Evolutionary conservation across 768 basidiomycete genomes (phyloP).

Genomic region (Chiua virens): DNA sequence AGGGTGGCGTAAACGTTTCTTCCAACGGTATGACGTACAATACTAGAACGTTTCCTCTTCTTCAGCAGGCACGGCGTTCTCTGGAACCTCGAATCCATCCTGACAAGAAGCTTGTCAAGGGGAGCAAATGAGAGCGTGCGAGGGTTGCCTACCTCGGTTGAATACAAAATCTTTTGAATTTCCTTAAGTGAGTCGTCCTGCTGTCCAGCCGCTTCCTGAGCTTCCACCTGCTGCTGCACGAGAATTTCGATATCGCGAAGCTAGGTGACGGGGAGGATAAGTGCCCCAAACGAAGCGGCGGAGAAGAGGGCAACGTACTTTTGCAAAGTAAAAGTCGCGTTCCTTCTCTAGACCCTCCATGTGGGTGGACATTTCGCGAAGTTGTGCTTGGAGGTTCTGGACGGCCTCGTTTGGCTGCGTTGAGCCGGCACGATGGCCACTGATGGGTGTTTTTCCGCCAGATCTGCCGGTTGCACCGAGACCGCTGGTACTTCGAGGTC

Average conservation of each 20-base stretch:
- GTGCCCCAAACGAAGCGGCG: slow-evolving; percentile 1
- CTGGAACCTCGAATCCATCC: slow-evolving; percentile 95
- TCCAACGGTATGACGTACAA: slow-evolving; percentile 16
- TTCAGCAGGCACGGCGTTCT: slow-evolving; percentile 51
- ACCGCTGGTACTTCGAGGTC: slow-evolving; percentile 40
- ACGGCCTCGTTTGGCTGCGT: slow-evolving; percentile 68
- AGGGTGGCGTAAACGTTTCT: slow-evolving; percentile 8
- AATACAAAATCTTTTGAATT: slow-evolving; percentile 92
- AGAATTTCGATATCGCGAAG: slow-evolving; percentile 95
- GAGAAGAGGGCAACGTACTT: slow-evolving; percentile 51
- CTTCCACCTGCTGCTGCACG: slow-evolving; percentile 77
- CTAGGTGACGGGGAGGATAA: slow-evolving; percentile 40
- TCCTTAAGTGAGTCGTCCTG: slow-evolving; percentile 64
- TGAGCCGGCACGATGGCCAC: slow-evolving; percentile 66
- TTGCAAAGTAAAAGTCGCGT: slow-evolving; percentile 97
- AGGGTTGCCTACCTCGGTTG: slow-evolving; percentile 75
- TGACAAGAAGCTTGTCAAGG: slow-evolving; percentile 32
- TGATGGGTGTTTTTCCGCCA: slow-evolving; percentile 71
- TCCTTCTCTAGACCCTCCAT: slow-evolving; percentile 95
- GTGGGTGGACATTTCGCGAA: slow-evolving; percentile 78
- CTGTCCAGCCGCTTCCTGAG: slow-evolving; percentile 52
- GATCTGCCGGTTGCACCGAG: slow-evolving; percentile 43
- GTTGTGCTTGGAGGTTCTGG: slow-evolving; percentile 67
- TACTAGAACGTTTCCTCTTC: slow-evolving; percentile 80
- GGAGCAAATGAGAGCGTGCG: not conserved